Evolutionary conservation across 768 basidiomycete genomes (phyloP), one percentile per base, ranked within the genome.

Genomic region (Dentipellis fragilis): DNA sequence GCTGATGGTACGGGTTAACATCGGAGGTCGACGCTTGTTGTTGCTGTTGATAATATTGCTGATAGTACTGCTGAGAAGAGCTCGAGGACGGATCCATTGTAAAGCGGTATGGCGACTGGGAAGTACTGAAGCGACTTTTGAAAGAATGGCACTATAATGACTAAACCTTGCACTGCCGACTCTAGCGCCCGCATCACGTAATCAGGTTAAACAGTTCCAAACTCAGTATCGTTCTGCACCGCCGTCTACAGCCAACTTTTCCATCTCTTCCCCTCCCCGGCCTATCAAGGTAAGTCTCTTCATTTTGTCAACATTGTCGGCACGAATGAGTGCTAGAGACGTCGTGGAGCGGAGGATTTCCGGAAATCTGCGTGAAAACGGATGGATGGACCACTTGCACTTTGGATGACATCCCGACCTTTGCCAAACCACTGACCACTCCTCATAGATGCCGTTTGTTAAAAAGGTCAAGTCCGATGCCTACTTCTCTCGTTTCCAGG

Each of bases 401-500:
- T 47, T 51, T 37, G 42, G 50, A 55, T 56, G 10, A 49, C 45
- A 22, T 47, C 47, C 21, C 17, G 21, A 22, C 0, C 14, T 12
- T 16, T 22, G 49, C 29, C 3, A 29, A 6, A 6, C 29, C 29
- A 49, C 53, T 62, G 50, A 60, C 57, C 50, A 3, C 38, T 19
- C 19, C 38, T 48, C 35, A 40, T 53, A 79, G 79, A 90, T 92
- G 95, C 95, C 94, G 59, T 98, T 96, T 81, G 88, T 96, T 79
- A 97, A 97, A 78, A 86, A 87, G 64, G 72, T 94, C 78, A 97
- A 99, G 80, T 89, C 90, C 67, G 83, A 84, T 71, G 91, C 95
- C 67, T 97, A 97, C 86, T 96, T 92, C 78, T 96, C 93, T 59
- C 85, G 94, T 61, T 96, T 87, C 80, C 93, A 96, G 78, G 94